Percentiles rank a stretch among this genome's conserved stretches.
Evolutionary conservation across 768 basidiomycete species (phyloP).

Genomic region (Lactarius vividus): DNA sequence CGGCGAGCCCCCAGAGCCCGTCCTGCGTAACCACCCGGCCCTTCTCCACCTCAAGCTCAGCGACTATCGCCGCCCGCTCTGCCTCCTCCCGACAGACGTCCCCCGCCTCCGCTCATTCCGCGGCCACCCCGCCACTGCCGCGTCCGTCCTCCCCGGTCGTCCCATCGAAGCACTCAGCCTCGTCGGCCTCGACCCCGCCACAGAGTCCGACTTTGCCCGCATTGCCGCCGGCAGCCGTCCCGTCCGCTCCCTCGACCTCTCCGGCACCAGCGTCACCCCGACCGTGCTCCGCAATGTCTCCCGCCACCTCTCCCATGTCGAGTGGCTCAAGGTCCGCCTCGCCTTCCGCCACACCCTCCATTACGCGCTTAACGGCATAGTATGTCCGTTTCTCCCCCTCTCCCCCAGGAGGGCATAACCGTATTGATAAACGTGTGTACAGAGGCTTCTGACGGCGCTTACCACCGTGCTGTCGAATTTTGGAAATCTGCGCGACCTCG

Average conservation of each 20-base stretch:
- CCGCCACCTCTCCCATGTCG: conserved; percentile 47
- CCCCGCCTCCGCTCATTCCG: conserved; percentile 54
- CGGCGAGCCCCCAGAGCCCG: conserved; percentile 39
- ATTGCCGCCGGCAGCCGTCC: conserved; percentile 50
- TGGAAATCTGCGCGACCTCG: conserved; percentile 48
- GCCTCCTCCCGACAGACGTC: conserved; percentile 44
- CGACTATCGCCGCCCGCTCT: conserved; percentile 42
- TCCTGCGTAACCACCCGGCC: conserved; percentile 33
- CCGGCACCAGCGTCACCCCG: conserved; percentile 57
- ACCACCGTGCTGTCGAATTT: conserved; percentile 56
- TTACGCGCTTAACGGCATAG: conserved; percentile 61
- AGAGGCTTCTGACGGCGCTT: conserved; percentile 56
- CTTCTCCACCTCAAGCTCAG: conserved; percentile 46
- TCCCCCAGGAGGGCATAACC: background rate
- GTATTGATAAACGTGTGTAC: background rate
- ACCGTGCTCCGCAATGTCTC: conserved; percentile 55
- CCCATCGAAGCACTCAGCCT: conserved; percentile 57
- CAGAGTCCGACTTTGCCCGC: conserved; percentile 47
- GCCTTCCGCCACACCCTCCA: conserved; percentile 66
- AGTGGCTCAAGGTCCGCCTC: conserved; percentile 52
- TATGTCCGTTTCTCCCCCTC: conserved; percentile 38
- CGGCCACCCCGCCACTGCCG: conserved; percentile 57
- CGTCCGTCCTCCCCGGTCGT: conserved; percentile 56
- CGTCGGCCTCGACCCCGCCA: conserved; percentile 55
- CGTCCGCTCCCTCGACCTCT: conserved; percentile 55